phyloP scores from a whole-genome alignment of 768 basidiomycete species.

The Stropharia rugosoannulata region DNA sequence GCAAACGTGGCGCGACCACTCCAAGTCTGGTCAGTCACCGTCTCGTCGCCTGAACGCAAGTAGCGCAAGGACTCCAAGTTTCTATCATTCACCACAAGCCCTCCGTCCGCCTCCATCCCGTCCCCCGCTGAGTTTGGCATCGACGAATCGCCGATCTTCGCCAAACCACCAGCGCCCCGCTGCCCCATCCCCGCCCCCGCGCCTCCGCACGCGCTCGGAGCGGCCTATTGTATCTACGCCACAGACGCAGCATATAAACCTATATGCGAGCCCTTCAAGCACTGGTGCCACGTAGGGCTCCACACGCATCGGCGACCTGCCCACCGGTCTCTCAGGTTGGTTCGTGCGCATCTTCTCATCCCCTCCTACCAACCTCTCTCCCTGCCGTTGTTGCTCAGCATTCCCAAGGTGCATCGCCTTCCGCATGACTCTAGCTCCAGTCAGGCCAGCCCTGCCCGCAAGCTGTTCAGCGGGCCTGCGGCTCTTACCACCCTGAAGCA shows the following conservation, averaged over 20 bases:
- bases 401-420: conserved; percentile 4
- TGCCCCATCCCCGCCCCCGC: too few species aligned
- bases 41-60: too few species aligned
- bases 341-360: conserved; percentile 74
- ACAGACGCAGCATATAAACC: conserved; percentile 21
- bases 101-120: too few species aligned
- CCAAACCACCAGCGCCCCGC: too few species aligned
- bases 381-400: conserved; percentile 55
- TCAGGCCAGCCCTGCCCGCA: conserved; percentile 14
- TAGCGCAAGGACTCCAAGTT: too few species aligned
- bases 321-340: conserved; percentile 78
- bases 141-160: too few species aligned
- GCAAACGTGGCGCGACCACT: too few species aligned
- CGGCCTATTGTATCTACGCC: conserved; percentile 24
- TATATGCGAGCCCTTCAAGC: background rate
- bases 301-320: conserved; percentile 69
- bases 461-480: conserved; percentile 27
- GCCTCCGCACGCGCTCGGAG: too few species aligned
- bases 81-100: too few species aligned
- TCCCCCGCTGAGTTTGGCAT: too few species aligned
- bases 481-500: conserved; percentile 69
- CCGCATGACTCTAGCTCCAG: background rate
- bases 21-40: too few species aligned
- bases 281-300: background rate
- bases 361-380: conserved; percentile 71